A percentile compares a stretch with the other conserved stretches of the same genome.
phyloP scores from a whole-genome alignment of 257 asterid genomes.

The Solanum sparsipilum region DNA sequence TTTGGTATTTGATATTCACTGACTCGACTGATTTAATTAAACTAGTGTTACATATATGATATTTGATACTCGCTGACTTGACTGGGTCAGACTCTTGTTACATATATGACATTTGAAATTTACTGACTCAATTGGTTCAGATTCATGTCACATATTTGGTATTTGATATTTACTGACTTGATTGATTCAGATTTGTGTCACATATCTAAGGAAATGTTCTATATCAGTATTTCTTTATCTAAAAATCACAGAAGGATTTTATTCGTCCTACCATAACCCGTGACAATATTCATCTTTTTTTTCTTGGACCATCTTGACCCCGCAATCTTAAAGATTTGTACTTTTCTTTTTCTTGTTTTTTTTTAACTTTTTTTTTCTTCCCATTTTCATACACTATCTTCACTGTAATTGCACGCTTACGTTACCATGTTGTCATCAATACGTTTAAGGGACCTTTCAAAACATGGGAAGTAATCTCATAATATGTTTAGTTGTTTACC shows the following conservation, averaged over 20 bases:
- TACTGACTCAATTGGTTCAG: not conserved
- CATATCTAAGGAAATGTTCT: not conserved
- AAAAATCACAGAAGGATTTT: not conserved
- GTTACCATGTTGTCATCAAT: conserved; percentile 62
- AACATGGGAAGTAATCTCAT: conserved; percentile 1
- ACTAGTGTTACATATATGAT: not conserved
- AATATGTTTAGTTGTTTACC: not conserved
- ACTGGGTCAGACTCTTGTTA: no score
- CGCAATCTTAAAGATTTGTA: not conserved
- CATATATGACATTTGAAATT: not conserved
- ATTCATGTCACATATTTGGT: not conserved
- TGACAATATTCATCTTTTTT: not conserved
- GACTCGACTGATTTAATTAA: not conserved
- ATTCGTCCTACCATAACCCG: rapidly evolving
- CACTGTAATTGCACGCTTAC: conserved; percentile 64
- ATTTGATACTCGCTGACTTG: not conserved
- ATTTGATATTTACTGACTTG: no score
- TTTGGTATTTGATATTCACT: not conserved
- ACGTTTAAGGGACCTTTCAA: conserved; percentile 26
- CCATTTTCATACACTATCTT: conserved; percentile 18
- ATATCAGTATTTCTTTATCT: not conserved
- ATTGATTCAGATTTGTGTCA: not conserved
- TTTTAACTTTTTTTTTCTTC: not conserved
- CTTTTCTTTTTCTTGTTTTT: not conserved
- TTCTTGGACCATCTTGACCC: not conserved